Evolutionary conservation across 768 basidiomycete species (phyloP), one percentile per base, ranked within the genome.

Genomic region (Leccinum broughii): DNA sequence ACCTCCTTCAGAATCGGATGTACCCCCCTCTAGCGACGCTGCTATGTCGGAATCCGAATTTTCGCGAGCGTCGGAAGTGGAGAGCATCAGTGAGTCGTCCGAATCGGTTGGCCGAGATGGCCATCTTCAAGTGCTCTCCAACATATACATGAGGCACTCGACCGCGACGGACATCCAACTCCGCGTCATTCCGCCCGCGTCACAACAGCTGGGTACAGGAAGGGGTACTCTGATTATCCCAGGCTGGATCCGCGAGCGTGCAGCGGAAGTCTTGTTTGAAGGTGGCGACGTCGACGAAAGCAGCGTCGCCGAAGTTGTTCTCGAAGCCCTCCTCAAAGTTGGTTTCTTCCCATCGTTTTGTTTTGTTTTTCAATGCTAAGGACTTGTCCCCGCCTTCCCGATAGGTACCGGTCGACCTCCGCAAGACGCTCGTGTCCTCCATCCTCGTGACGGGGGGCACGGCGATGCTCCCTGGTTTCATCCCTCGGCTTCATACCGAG

Each of bases 221-320:
- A 77, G 82, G 8, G 93, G 91, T 0, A 93, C 88, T 0, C 73
- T 97, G 51, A 79, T 92, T 50, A 84, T 98, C 49, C 96, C 96
- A 1, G 96, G 96, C 3, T 99, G 97, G 97, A 82, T 99, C 44
- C 77, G 96, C 48, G 96, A 98, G 71, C 81, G 95, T 14, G 90
- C 90, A 1, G 87, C 95, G 1, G 97, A 98, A 72, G 82, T 96
- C 6, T 77, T 98, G 10, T 98, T 97, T 62, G 92, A 93, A 69
- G 88, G 88, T 44, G 92, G 92, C 6, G 93, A 95, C 65, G 87
- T 93, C 10, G 94, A 96, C 66, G 91, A 94, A 74, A 83, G 82
- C 62, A 93, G 90, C 62, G 77, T 95, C 7, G 90, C 92, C 0
- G 93, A 95, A 68, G 81, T 88, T 28, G 81, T 98, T 11, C 75